phyloP scores from a whole-genome alignment of 2,329 filamentous ascomycete species.

The Trichoderma koningii region DNA sequence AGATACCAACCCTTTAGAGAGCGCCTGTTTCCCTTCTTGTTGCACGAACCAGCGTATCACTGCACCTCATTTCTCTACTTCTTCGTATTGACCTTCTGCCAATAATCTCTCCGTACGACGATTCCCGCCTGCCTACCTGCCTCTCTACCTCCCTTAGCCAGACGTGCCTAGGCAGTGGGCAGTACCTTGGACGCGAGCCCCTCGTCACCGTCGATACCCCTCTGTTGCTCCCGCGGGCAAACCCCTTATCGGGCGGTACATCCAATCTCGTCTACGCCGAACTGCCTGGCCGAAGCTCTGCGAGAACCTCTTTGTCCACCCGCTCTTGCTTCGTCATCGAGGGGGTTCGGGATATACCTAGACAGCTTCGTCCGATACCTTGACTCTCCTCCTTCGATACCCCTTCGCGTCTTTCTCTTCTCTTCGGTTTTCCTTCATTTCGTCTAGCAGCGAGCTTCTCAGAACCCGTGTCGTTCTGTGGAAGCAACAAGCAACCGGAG shows the following conservation, averaged over 20 bases:
- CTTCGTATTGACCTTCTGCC: slow-evolving; percentile 5
- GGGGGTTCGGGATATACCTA: background rate
- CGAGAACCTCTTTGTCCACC: slow-evolving; percentile 14
- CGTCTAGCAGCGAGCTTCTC: slow-evolving; percentile 4
- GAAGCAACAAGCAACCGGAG: slow-evolving; percentile 22
- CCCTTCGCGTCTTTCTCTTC: background rate
- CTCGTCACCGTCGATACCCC: slow-evolving; percentile 27
- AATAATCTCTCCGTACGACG: slow-evolving; percentile 14
- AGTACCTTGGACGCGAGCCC: slow-evolving; percentile 26
- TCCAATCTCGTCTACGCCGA: slow-evolving; percentile 24
- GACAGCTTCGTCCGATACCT: background rate
- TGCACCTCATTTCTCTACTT: background rate
- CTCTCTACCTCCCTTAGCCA: no score
- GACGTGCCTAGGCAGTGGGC: background rate
- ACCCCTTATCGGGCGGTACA: slow-evolving; percentile 27
- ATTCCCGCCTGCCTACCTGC: background rate
- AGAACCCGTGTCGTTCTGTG: slow-evolving; percentile 22
- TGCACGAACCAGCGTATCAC: slow-evolving; percentile 24
- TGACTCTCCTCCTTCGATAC: background rate
- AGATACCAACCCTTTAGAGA: slow-evolving; percentile 17
- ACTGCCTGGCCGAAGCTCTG: background rate
- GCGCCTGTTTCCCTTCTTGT: slow-evolving; percentile 10
- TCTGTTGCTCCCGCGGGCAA: slow-evolving; percentile 22
- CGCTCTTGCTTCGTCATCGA: background rate
- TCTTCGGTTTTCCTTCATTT: background rate